Evolutionary conservation across 140 eudicot species (phyloP), one percentile per base, ranked within the genome.

Genomic region (Ambrosia hybrid): DNA sequence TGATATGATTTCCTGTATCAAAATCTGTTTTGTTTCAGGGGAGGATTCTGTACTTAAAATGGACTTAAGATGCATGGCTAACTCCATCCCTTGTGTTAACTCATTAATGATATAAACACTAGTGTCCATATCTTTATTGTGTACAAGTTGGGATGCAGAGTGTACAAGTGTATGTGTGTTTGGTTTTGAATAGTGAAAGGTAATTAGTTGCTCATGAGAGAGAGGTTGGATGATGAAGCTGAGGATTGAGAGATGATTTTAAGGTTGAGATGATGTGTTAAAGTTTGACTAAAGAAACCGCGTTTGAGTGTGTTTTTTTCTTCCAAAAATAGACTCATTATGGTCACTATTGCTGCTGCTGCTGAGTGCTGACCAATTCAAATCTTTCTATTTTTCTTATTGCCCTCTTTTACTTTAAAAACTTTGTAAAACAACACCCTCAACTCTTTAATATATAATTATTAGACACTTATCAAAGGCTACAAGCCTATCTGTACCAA

Each of bases 21-120:
- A 80, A 73, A 71, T 36, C 4, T 86, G 88, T 39, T 70, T 78
- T 4, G 82, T 68, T 65, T 82, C 85, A 21, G 75, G 39, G 3
- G 89, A 74, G 14, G 65, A 46, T 10, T 73, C 69, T 49, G 79
- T 73, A 65, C 76, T 64, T 73, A 92, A 3, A 57, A 87, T 83
- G 85, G 81, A 69, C 68, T 82, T 83, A 0, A 93, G 88, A 76
- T 93, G 93, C 74, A 73, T 85, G 51, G 96, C 87, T 41, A 84
- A 75, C 75, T 90, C 89, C 93, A 85, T 82, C 39, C 98, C 98
- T 62, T 87, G 93, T 43, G 79, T 71, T 0, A 93, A 78, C 77
- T 93, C 98, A 75, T 75, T 85, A 74, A 81, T 68, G 61, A 58
- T 84, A n/a, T 58, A 62, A 67, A 63, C 85, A 72, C 70, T 65